These are phyloP conservation scores for Termitomyces titanicus DNA, from an alignment of 768 basidiomycete species.

Conservation along the genomic window DNA sequence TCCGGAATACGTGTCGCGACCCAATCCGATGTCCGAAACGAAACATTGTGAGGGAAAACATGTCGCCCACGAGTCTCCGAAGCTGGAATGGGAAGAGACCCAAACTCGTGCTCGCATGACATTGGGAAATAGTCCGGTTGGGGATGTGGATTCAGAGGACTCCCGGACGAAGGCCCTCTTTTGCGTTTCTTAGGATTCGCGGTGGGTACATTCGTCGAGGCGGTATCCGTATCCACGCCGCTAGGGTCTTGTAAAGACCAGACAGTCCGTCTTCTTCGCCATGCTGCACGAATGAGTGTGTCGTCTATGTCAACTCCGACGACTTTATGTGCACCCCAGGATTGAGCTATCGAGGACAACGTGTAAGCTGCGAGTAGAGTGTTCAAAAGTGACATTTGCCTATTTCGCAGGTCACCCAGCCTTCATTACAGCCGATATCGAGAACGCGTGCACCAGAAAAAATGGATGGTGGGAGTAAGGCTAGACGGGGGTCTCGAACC, in stretches of 20 bases:
- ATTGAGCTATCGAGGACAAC: constrained; percentile 47
- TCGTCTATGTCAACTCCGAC: constrained; percentile 86
- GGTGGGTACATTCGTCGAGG: not conserved
- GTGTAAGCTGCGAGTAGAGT: not conserved
- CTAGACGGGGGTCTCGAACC: constrained; percentile 59
- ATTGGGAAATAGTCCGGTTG: constrained; percentile 64
- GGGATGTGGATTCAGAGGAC: constrained; percentile 1
- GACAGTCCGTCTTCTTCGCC: constrained; percentile 63
- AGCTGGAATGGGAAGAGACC: constrained; percentile 66
- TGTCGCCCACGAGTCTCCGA: constrained; percentile 26
- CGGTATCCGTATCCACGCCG: not conserved
- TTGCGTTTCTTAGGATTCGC: constrained; percentile 19
- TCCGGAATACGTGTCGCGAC: constrained; percentile 47
- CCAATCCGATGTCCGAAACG: constrained; percentile 77
- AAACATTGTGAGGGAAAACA: constrained; percentile 75
- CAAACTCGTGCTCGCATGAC: constrained; percentile 74
- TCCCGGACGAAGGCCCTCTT: constrained; percentile 8
- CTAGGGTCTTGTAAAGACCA: constrained; percentile 66
- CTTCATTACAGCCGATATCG: constrained; percentile 87
- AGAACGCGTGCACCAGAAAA: constrained; percentile 61
- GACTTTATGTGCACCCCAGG: constrained; percentile 57
- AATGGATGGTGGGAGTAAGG: constrained; percentile 49
- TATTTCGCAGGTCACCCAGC: constrained; percentile 83
- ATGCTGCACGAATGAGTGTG: constrained; percentile 68
- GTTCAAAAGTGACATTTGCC: constrained; percentile 37